These are phyloP conservation scores for Trifolium subterraneum DNA, from an alignment of 306 rosid species.

Conservation along the genomic window DNA sequence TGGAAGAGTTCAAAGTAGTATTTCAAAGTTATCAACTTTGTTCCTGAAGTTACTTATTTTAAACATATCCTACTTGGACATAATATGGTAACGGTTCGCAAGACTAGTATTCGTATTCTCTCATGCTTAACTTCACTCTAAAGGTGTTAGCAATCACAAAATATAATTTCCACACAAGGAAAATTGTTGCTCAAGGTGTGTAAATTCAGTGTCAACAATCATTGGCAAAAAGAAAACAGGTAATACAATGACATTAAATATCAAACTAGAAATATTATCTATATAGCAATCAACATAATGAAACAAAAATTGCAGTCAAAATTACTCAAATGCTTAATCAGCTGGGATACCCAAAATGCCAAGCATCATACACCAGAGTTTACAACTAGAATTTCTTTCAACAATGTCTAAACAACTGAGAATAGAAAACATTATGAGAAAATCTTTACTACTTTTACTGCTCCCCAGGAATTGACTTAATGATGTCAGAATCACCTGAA, in stretches of 20 bases:
- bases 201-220: background rate
- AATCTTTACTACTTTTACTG: slow-evolving; percentile 30
- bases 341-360: slow-evolving; percentile 19
- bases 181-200: too few species aligned
- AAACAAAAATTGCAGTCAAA: slow-evolving; percentile 36
- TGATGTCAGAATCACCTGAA: slow-evolving; percentile 65
- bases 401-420: slow-evolving; percentile 35
- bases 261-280: slow-evolving; percentile 9
- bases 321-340: slow-evolving; percentile 37
- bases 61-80: too few species aligned
- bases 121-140: too few species aligned
- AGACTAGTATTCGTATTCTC: too few species aligned
- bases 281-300: slow-evolving; percentile 6
- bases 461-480: slow-evolving; percentile 52
- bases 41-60: too few species aligned
- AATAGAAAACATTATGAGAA: slow-evolving; percentile 16
- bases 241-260: background rate
- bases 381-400: slow-evolving; percentile 32
- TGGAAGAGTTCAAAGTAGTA: too few species aligned
- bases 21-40: too few species aligned
- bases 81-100: too few species aligned
- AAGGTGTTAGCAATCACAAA: too few species aligned
- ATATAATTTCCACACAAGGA: too few species aligned
- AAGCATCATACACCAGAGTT: slow-evolving; percentile 30
- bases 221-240: background rate